Conservation (phyloP, 129 eudicot species). For the Lonicera japonica region DNA sequence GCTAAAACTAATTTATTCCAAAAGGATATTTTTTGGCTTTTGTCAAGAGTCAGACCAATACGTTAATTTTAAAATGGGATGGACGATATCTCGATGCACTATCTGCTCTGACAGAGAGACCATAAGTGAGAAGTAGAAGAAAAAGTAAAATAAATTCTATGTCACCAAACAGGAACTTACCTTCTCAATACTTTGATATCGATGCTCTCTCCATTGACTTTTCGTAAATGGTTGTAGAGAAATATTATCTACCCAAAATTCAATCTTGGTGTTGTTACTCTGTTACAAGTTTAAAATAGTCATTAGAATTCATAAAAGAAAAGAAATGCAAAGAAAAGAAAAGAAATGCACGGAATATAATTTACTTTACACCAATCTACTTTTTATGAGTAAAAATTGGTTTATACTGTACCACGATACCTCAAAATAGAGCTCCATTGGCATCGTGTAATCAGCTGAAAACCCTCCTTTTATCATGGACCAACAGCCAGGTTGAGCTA, state of each 20-base stretch:
- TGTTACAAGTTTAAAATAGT: background rate
- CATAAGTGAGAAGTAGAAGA: no score
- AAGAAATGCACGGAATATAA: no score
- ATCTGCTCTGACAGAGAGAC: no score
- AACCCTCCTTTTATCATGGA: conserved; percentile 47
- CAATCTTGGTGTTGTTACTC: conserved; percentile 18
- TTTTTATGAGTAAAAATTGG: background rate
- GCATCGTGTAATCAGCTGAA: background rate
- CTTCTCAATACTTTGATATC: conserved; percentile 19
- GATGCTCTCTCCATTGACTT: conserved; percentile 32
- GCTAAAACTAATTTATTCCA: no score
- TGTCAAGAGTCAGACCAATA: no score
- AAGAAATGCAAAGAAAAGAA: no score
- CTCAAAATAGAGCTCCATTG: conserved; percentile 13
- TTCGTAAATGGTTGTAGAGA: conserved; percentile 39
- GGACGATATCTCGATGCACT: no score
- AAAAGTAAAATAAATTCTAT: no score
- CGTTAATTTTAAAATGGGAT: no score
- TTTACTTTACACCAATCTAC: no score
- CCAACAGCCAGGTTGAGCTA: conserved; percentile 42
- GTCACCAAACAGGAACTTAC: no score
- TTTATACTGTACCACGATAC: conserved; percentile 12
- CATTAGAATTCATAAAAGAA: background rate
- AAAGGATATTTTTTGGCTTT: no score
- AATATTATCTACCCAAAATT: conserved; percentile 36